Evolutionary conservation across 306 rosid species (phyloP).

Genomic region (Carpinus fangiana): DNA sequence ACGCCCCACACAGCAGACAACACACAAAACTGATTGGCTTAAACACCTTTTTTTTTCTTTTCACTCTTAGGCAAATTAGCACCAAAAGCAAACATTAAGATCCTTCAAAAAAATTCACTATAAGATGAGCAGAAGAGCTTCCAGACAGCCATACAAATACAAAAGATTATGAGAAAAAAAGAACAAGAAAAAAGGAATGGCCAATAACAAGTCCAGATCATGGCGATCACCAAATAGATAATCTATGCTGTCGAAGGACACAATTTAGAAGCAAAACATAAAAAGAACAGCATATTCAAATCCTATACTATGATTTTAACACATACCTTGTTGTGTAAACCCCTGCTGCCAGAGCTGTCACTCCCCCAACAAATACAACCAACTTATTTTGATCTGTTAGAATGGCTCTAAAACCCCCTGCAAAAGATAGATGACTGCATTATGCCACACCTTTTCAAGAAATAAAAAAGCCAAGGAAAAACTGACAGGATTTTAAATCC

Average conservation of each 20-base stretch:
- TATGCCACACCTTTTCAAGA: not conserved
- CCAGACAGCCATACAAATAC: not conserved
- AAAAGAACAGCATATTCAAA: not conserved
- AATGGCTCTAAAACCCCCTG: conserved; percentile 93
- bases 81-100: not conserved
- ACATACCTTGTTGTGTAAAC: conserved; percentile 88
- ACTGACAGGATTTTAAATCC: not conserved
- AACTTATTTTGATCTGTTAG: conserved; percentile 96
- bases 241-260: conserved; percentile 2
- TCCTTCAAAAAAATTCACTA: not conserved
- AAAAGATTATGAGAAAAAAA: not conserved
- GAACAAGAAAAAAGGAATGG: not conserved
- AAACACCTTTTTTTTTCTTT: not conserved
- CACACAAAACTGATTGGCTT: not conserved
- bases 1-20: not conserved
- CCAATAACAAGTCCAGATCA: not conserved
- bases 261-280: not conserved
- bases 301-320: conserved; percentile 7
- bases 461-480: not conserved
- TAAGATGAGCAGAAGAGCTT: not conserved
- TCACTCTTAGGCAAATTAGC: not conserved
- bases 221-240: not conserved
- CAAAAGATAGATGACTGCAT: conserved; percentile 29
- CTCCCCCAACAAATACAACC: conserved; percentile 95
- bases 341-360: conserved; percentile 96